Conservation (phyloP, 352 stramenopile genomes). For the Globisporangium radiosum region DNA sequence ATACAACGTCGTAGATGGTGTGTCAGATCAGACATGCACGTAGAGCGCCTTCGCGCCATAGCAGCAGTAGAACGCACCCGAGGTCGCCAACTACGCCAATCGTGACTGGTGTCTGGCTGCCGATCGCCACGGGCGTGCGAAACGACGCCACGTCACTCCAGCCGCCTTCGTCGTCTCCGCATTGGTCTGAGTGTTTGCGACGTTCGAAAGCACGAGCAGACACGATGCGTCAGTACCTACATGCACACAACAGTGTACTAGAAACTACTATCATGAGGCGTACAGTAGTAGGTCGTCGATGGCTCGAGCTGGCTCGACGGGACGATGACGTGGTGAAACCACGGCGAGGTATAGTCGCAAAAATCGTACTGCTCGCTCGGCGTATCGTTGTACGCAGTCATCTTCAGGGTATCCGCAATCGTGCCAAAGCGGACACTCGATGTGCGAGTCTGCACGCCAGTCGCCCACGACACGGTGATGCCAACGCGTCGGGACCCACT, state of each 20-base stretch:
- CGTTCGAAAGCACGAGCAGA: too few relatives aligned
- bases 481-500: slow-evolving; percentile 13
- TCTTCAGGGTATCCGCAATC: slow-evolving; percentile 19
- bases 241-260: too few relatives aligned
- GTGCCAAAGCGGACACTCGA: slow-evolving; percentile 52
- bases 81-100: slow-evolving; percentile 90
- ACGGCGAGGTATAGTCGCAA: slow-evolving; percentile 19
- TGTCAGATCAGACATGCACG: background rate
- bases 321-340: slow-evolving; percentile 14
- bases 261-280: background rate
- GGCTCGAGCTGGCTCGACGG: slow-evolving; percentile 34
- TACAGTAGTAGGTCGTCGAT: slow-evolving; percentile 73
- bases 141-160: slow-evolving; percentile 56
- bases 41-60: too few relatives aligned
- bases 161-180: slow-evolving; percentile 33
- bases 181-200: slow-evolving; percentile 33
- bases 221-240: too few relatives aligned
- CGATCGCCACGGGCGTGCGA: slow-evolving; percentile 38
- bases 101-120: slow-evolving; percentile 39
- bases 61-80: slow-evolving; percentile 25
- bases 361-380: slow-evolving; percentile 61
- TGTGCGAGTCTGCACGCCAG: slow-evolving; percentile 23
- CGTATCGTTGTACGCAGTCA: slow-evolving; percentile 16
- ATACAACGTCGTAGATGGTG: background rate
- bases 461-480: slow-evolving; percentile 58